Evolutionary conservation across 441 rosid species (phyloP).

Genomic region (Euphorbia celastroides): DNA sequence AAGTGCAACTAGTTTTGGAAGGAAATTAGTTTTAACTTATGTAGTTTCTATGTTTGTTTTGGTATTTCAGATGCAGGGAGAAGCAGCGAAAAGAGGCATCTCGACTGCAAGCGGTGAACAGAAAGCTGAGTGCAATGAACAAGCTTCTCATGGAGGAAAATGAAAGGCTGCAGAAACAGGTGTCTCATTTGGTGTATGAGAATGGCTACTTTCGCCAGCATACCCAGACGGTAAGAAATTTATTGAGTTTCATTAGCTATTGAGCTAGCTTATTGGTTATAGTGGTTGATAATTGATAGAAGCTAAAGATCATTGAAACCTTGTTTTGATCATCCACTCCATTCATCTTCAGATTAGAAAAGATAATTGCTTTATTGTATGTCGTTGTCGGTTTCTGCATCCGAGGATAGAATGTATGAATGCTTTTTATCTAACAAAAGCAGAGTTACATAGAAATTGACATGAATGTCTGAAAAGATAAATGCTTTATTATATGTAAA

Average conservation of each 20-base stretch:
- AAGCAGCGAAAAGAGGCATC: constrained; percentile 98
- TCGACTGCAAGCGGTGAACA: constrained; percentile 91
- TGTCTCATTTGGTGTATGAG: constrained; percentile 90
- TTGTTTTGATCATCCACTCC: background rate
- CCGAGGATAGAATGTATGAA: background rate
- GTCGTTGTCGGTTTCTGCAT: background rate
- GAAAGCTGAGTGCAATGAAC: constrained; percentile 95
- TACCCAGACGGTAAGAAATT: constrained; percentile 69
- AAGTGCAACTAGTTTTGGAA: background rate
- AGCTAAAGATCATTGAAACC: constrained; percentile 5
- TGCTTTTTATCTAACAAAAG: background rate
- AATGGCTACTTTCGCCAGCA: constrained; percentile 95
- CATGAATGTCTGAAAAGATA: background rate
- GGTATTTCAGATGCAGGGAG: constrained; percentile 75
- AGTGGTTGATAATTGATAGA: background rate
- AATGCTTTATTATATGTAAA: background rate
- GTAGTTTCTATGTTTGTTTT: constrained; percentile 13
- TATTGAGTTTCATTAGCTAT: background rate
- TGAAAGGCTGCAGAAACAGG: constrained; percentile 98
- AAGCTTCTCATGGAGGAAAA: constrained; percentile 98
- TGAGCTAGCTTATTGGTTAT: background rate
- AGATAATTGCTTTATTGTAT: background rate
- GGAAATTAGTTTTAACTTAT: background rate
- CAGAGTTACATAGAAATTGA: constrained; percentile 14
- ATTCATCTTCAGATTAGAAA: background rate